phyloP scores from a whole-genome alignment of 768 basidiomycete species.

The Rubroboletus pulcherrimus region DNA sequence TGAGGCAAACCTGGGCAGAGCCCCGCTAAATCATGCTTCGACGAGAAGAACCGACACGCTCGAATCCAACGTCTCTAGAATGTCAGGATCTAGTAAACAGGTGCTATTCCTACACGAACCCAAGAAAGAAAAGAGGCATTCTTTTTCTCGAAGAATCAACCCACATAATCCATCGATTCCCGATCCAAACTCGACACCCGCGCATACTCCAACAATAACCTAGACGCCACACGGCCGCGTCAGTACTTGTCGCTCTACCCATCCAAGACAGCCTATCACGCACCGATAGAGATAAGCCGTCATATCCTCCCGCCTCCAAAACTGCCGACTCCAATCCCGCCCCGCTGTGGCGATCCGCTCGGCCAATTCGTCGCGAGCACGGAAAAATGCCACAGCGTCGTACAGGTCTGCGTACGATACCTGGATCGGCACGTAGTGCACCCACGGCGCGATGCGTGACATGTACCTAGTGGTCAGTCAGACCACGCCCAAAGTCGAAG shows the following conservation, averaged over 20 bases:
- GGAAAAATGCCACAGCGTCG: slow-evolving; percentile 72
- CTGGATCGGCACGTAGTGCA: slow-evolving; percentile 71
- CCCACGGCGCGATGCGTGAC: slow-evolving; percentile 61
- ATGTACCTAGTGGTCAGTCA: slow-evolving; percentile 39
- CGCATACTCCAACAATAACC: slow-evolving; percentile 52
- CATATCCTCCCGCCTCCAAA: slow-evolving; percentile 61
- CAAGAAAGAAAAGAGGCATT: no score
- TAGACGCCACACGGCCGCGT: slow-evolving; percentile 13
- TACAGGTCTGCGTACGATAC: slow-evolving; percentile 64
- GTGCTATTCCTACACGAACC: not conserved
- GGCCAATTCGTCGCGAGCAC: slow-evolving; percentile 59
- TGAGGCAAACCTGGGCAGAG: no score
- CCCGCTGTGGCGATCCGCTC: slow-evolving; percentile 54
- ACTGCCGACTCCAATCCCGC: slow-evolving; percentile 50
- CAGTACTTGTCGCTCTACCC: not conserved
- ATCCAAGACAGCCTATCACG: not conserved
- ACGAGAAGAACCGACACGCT: no score
- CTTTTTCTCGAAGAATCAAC: not conserved
- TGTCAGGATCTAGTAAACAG: no score
- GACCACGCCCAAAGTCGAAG: not conserved
- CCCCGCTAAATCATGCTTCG: no score
- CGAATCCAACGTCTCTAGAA: no score
- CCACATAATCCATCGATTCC: slow-evolving; percentile 37
- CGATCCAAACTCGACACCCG: slow-evolving; percentile 48
- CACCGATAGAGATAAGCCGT: slow-evolving; percentile 57